Base-by-base conservation (phyloP, 75 land plant genomes). In the Selaginella moellendorffii region DNA sequence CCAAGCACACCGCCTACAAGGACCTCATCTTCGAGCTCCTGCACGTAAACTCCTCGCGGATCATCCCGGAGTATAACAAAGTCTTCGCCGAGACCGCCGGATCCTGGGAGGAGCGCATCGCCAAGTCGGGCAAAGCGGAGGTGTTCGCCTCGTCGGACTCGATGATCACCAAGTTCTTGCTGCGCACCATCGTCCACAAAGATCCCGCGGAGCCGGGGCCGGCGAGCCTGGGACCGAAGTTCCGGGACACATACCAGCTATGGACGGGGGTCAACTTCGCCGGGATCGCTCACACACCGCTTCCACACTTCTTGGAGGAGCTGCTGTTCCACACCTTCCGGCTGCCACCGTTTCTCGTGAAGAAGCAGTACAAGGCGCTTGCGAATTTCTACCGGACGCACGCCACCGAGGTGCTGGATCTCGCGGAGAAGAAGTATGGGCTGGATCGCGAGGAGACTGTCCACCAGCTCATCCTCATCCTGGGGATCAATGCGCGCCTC, bases 201-300 rank as follows among this genome's bases (percentile, higher is more conserved):
- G 77, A 85, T 46, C 97, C 97, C 19, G 59, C 65, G 0, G 76
- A 56, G 0, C 25, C 64, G 0, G 75, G 81, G 14, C 63, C 72
- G 20, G 68, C 77, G 14, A 65, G 72, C 24, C 69, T 80, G 1
- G 83, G 85, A 0, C 17, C 23, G 2, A 76, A 81, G 1, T 63
- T 53, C n/a, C 88, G 82, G 27, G 26, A 20, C 0, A 0, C 72
- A 24, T 62, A 77, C 53, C 0, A n/a, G 24, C 63, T 54, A 42
- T 77, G 97, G 97, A 71, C 81, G 28, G 24, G 74, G 26, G 66
- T 77, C 52, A 76, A 87, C 74, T 69, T 91, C 9, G 67, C 68
- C 14, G 88, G 92, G 0, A 19, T 91, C 0, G 81, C 81, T 1
- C 27, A 28, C 19, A 21, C 30, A 9, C 54, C 54, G 20, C 31